phyloP scores from a whole-genome alignment of 441 rosid species.

The Erodium chrysanthum region DNA sequence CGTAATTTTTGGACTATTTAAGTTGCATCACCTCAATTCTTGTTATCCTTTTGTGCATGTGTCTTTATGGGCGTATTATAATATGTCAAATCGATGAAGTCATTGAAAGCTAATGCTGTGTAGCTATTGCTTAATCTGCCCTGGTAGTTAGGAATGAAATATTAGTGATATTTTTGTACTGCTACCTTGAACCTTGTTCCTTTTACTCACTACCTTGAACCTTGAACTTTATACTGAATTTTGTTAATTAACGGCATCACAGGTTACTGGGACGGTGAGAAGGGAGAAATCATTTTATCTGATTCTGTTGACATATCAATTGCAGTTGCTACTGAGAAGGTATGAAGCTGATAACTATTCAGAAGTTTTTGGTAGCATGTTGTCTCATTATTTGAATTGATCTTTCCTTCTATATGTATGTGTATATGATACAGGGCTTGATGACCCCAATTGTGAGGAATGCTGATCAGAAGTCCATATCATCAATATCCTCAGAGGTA shows the following conservation, averaged over 20 bases:
- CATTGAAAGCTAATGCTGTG: neutral
- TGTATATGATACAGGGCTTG: constrained; percentile 49
- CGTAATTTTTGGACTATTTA: neutral
- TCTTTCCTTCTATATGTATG: constrained; percentile 9
- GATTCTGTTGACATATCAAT: constrained; percentile 80
- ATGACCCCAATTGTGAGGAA: constrained; percentile 89
- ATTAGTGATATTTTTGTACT: neutral
- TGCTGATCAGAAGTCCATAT: constrained; percentile 89
- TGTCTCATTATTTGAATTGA: constrained; percentile 23
- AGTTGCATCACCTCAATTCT: neutral
- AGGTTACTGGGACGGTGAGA: constrained; percentile 79
- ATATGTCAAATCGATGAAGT: neutral
- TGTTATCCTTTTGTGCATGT: neutral
- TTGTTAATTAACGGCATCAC: constrained; percentile 19
- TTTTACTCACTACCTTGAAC: neutral
- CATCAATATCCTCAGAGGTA: constrained; percentile 82
- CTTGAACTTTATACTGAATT: constrained; percentile 19
- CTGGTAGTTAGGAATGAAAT: neutral
- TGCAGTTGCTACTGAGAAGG: constrained; percentile 98
- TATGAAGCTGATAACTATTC: constrained; percentile 23
- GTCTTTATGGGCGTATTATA: neutral
- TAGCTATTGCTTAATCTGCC: neutral
- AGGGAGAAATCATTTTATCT: constrained; percentile 54
- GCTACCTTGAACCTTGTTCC: neutral
- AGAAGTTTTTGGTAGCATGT: constrained; percentile 8